These are phyloP conservation scores for Cryphonectria nitschkei DNA, from an alignment of 2,329 filamentous ascomycete species.

Conservation along the genomic window DNA sequence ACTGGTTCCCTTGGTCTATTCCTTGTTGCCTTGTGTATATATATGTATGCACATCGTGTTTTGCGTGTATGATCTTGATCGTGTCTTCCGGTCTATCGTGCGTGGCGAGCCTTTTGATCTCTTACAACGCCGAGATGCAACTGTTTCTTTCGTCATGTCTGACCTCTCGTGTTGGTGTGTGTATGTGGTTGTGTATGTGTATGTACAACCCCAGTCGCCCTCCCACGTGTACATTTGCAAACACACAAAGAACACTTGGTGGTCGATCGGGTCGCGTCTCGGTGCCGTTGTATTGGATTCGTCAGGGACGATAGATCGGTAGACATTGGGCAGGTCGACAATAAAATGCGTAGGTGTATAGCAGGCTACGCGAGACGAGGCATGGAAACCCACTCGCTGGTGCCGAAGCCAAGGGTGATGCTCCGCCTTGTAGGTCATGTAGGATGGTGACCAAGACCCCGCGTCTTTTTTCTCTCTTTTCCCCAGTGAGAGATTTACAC, in stretches of 20 bases:
- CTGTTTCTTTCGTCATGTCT: too few species aligned
- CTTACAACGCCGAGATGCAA: background rate
- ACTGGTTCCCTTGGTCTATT: background rate
- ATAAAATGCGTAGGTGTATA: background rate
- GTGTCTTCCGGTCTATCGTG: background rate
- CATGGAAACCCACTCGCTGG: background rate
- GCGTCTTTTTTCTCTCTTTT: too few species aligned
- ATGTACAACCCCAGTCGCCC: conserved; percentile 8
- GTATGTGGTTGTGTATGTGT: background rate
- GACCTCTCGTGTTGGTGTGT: background rate
- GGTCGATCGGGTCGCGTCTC: background rate
- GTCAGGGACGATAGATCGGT: background rate
- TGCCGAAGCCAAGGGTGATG: too few species aligned
- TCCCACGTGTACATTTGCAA: background rate
- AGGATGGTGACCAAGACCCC: too few species aligned
- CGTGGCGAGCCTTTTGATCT: background rate
- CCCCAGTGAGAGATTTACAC: too few species aligned
- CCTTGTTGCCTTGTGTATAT: background rate
- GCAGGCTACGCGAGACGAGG: background rate
- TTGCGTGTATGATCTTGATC: background rate
- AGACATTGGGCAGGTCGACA: background rate
- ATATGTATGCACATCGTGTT: background rate
- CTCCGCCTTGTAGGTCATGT: too few species aligned
- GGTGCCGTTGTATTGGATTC: background rate
- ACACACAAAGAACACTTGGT: background rate